phyloP scores from a whole-genome alignment of 1,284 basidiomycete genomes.

The Agroathelia rolfsii region DNA sequence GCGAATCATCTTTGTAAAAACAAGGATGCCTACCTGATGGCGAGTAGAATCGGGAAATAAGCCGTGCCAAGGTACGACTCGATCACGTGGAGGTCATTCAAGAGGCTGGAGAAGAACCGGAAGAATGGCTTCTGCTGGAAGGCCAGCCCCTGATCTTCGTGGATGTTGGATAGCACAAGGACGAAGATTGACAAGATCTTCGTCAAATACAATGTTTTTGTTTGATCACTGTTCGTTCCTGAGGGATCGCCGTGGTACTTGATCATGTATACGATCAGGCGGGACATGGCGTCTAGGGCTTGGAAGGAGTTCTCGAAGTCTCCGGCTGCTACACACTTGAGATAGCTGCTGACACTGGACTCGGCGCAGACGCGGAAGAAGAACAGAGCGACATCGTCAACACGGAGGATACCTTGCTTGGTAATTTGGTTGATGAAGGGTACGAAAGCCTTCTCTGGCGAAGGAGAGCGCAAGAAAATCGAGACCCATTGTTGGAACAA shows the following conservation, averaged over 20 bases:
- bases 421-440: constrained; percentile 96
- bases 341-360: constrained; percentile 86
- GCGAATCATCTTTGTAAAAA: constrained; percentile 5
- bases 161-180: constrained; percentile 88
- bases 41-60: constrained; percentile 84
- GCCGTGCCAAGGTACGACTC: constrained; percentile 78
- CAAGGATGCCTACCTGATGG: constrained; percentile 57
- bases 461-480: constrained; percentile 85
- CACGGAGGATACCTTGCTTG: constrained; percentile 92
- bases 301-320: constrained; percentile 79
- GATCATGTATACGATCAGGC: constrained; percentile 95
- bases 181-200: constrained; percentile 98
- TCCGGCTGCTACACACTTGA: constrained; percentile 74
- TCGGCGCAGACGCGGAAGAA: constrained; percentile 99
- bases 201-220: constrained; percentile 93
- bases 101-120: constrained; percentile 93
- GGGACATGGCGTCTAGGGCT: constrained; percentile 91
- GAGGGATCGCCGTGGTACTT: constrained; percentile 96
- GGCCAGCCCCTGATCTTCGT: constrained; percentile 83
- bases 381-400: constrained; percentile 93
- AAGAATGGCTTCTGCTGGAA: constrained; percentile 99
- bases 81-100: constrained; percentile 84
- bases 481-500: constrained; percentile 93
- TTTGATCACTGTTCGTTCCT: constrained; percentile 83
- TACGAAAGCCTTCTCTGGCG: constrained; percentile 92